phyloP scores from a whole-genome alignment of 1,284 basidiomycete species.

The Cryptococcus sp. region DNA sequence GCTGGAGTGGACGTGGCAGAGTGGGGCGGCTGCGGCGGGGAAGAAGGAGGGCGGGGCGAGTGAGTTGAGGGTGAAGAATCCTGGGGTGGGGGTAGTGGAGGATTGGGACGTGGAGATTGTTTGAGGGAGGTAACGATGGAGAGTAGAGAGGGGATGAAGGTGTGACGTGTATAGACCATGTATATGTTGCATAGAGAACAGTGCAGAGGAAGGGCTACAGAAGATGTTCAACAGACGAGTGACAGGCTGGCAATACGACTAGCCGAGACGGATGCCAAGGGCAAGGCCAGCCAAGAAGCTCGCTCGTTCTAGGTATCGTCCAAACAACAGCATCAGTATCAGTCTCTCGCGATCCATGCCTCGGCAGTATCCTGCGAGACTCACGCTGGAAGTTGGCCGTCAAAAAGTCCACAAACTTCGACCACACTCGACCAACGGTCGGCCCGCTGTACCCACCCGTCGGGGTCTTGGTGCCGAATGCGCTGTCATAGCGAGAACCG shows the following conservation, averaged over 20 bases:
- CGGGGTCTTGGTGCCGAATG: conserved; percentile 64
- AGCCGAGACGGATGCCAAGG: conserved; percentile 54
- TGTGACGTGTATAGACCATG: neutral
- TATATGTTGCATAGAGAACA: neutral
- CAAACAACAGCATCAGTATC: neutral
- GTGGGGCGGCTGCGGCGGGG: conserved; percentile 53
- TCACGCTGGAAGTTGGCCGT: conserved; percentile 83
- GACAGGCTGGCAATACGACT: conserved; percentile 9
- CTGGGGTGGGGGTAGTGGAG: conserved; percentile 60
- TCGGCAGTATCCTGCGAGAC: conserved; percentile 9
- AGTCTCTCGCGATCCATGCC: neutral
- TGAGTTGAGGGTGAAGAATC: conserved; percentile 72
- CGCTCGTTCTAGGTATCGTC: conserved; percentile 45
- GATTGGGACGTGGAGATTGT: conserved; percentile 64
- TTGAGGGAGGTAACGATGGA: neutral
- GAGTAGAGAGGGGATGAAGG: neutral
- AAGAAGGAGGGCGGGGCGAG: conserved; percentile 63
- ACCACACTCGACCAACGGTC: conserved; percentile 64
- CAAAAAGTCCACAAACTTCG: conserved; percentile 75
- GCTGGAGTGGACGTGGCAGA: conserved; percentile 58
- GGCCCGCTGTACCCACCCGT: conserved; percentile 59
- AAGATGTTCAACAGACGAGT: too few species aligned
- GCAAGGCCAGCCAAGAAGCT: conserved; percentile 55
- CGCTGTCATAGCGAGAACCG: conserved; percentile 62
- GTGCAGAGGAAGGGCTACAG: too few species aligned